Base-by-base conservation (phyloP, 140 eudicot species). In the Stevia rebaudiana region DNA sequence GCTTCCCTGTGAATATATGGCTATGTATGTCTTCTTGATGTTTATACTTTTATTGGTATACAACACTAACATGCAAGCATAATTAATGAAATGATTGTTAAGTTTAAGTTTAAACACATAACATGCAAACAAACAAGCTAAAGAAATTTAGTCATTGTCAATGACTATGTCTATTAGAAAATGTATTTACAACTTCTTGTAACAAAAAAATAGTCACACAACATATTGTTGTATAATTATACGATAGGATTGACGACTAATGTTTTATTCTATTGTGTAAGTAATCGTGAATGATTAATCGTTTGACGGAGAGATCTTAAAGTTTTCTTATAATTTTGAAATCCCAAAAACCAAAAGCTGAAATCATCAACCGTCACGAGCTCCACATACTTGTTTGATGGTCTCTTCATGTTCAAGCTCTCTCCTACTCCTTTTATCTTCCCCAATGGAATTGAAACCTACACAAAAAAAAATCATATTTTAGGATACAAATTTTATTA, bases 341-440 rank as follows among this genome's bases (percentile, higher is more conserved):
- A 73, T 6, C 79, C 85, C 80, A 70, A 52, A 65, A 83, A 73
- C 83, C 83, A 79, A 71, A 79, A 83, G 53, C 70, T 78, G 49
- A 76, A 83, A 43, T 66, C 65, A 62, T 76, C 89, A 16, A 53
- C 41, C 0, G 85, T 79, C 12, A 61, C 79, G 19, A 73, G 28
- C 35, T 73, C 68, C 31, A 73, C 15, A 67, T 73, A 79, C 67
- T 83, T 83, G 55, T 67, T 71, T 7, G 80, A 72, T 8, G 82
- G 60, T 35, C 36, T 73, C 30, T 75, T 72, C 35, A 60, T 11
- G 21, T 65, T 70, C 63, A 54, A 64, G 63, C 82, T 69, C 55
- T 83, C 80, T 28, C 36, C 47, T 11, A 71, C 76, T 65, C 58
- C 74, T 50, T 65, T 60, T 41, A 83, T 76, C 67, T 80, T 83